phyloP scores from a whole-genome alignment of 2,329 filamentous ascomycete species.

The Exophiala alcalophila region DNA sequence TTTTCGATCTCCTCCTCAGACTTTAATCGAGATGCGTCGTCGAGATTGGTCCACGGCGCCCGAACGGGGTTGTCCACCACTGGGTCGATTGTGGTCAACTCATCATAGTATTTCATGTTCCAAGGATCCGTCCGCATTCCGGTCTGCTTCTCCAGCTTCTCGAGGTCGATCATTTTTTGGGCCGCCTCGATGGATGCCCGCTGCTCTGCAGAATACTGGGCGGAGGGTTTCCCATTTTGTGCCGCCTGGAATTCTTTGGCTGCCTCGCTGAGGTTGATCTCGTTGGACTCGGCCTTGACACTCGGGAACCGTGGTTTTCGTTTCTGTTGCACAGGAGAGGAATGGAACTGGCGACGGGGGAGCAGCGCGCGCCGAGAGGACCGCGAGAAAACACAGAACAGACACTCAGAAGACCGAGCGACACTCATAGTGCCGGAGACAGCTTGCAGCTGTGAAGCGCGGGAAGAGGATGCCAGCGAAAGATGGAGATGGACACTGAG shows the following conservation, averaged over 20 bases:
- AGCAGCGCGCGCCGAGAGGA: conserved; percentile 40
- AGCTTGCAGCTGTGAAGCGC: conserved; percentile 12
- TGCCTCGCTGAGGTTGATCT: conserved; percentile 23
- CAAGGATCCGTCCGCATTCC: conserved; percentile 69
- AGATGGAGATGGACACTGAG: not conserved
- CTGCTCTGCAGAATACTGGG: conserved; percentile 75
- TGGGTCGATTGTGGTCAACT: conserved; percentile 74
- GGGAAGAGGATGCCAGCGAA: conserved; percentile 3
- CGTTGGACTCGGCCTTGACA: conserved; percentile 38
- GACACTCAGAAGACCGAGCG: conserved; percentile 49
- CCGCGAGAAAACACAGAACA: conserved; percentile 50
- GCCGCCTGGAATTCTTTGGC: conserved; percentile 16
- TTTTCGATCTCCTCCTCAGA: conserved; percentile 59
- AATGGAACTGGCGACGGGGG: conserved; percentile 50
- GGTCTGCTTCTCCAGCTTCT: conserved; percentile 64
- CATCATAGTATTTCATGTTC: conserved; percentile 73
- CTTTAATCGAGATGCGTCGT: conserved; percentile 60
- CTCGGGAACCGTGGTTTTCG: conserved; percentile 42
- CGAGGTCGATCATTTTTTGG: conserved; percentile 69
- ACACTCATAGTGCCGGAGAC: conserved; percentile 45
- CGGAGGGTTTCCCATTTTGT: conserved; percentile 18
- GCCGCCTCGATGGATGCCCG: conserved; percentile 76
- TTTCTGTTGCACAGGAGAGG: conserved; percentile 37
- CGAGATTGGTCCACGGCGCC: conserved; percentile 50
- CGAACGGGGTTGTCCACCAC: conserved; percentile 68